phyloP scores from a whole-genome alignment of 1,139 yeast species.

The Debaryomyces subglobosus region DNA sequence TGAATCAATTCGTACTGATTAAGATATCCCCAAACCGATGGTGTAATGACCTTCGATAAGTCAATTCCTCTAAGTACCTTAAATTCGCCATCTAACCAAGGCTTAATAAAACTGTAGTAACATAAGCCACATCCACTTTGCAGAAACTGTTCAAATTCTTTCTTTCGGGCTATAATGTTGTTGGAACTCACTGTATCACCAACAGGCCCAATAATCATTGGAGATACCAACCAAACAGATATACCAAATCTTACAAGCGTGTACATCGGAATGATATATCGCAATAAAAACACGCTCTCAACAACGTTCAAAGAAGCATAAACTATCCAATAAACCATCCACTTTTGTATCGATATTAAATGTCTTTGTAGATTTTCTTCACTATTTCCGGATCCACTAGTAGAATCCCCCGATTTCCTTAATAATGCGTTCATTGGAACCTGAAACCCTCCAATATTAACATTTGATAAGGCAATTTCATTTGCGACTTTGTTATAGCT shows the following conservation, averaged over 20 bases:
- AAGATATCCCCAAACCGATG: background rate
- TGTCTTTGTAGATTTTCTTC: slow-evolving; percentile 29
- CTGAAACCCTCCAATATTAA: slow-evolving; percentile 39
- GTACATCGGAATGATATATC: slow-evolving; percentile 52
- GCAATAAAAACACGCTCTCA: slow-evolving; percentile 36
- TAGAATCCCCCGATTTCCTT: slow-evolving; percentile 25
- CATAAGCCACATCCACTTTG: slow-evolving; percentile 42
- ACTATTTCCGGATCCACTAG: slow-evolving; percentile 15
- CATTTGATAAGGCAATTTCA: slow-evolving; percentile 27
- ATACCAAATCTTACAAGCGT: slow-evolving; percentile 42
- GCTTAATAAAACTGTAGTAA: slow-evolving; percentile 35
- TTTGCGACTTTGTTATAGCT: slow-evolving; percentile 34
- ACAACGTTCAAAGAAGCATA: slow-evolving; percentile 36
- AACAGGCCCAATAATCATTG: slow-evolving; percentile 29
- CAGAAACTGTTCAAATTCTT: slow-evolving; percentile 29
- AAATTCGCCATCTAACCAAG: slow-evolving; percentile 32
- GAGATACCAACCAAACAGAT: slow-evolving; percentile 57
- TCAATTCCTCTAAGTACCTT: background rate
- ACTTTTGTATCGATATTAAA: slow-evolving; percentile 50
- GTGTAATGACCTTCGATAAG: background rate
- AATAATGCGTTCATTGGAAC: slow-evolving; percentile 34
- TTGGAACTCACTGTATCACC: slow-evolving; percentile 3
- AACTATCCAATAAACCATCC: slow-evolving; percentile 64
- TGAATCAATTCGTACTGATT: background rate
- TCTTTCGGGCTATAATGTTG: slow-evolving; percentile 2